phyloP scores from a whole-genome alignment of 139 green algal genomes.

The Trebouxia sp. region DNA sequence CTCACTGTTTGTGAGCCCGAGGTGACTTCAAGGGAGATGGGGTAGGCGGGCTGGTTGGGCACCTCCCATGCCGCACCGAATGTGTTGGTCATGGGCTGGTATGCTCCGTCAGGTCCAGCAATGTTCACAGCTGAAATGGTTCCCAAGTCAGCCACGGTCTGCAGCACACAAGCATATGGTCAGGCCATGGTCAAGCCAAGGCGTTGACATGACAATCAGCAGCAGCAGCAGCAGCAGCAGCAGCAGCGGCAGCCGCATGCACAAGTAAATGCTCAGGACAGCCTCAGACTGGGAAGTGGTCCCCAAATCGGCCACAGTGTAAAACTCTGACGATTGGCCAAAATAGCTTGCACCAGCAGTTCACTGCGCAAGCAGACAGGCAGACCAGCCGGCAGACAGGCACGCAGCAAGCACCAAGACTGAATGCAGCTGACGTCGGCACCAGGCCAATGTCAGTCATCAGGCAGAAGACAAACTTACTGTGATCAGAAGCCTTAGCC shows the following conservation, averaged over 20 bases:
- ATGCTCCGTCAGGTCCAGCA: neutral
- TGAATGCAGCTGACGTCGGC: too few relatives aligned
- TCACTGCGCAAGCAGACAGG: too few relatives aligned
- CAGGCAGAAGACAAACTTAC: too few relatives aligned
- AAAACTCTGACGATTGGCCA: too few relatives aligned
- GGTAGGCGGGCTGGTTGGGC: neutral
- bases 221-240: neutral
- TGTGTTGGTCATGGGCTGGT: neutral
- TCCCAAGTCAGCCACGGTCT: slow-evolving; percentile 1
- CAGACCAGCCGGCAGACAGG: neutral
- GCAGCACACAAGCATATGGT: neutral
- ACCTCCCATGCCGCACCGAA: slow-evolving; percentile 25
- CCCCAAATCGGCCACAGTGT: too few relatives aligned
- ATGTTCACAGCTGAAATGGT: slow-evolving; percentile 8
- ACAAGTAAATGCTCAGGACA: too few relatives aligned
- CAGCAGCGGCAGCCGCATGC: neutral
- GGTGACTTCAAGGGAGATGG: neutral
- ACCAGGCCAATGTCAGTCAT: too few relatives aligned
- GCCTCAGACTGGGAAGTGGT: too few relatives aligned
- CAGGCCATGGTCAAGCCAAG: too few relatives aligned
- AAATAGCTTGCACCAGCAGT: too few relatives aligned
- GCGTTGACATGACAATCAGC: too few relatives aligned
- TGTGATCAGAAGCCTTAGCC: slow-evolving; percentile 10
- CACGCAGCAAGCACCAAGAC: too few relatives aligned
- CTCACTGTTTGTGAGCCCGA: neutral